These are phyloP conservation scores for Melanogaster broomeanus DNA, from an alignment of 768 basidiomycete genomes.

Conservation along the genomic window DNA sequence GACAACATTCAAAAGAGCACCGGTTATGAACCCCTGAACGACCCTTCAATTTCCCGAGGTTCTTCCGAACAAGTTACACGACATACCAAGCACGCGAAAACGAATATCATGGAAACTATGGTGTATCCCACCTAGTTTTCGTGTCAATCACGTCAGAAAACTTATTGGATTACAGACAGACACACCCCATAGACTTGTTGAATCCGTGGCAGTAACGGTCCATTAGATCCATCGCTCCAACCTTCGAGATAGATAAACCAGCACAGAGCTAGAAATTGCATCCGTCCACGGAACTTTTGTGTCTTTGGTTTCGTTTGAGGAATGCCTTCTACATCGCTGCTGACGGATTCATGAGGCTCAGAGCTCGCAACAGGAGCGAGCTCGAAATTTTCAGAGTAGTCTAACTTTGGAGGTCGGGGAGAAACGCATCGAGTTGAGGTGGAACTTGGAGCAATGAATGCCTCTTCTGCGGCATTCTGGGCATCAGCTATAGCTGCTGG, in stretches of 20 bases:
- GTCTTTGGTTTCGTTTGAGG: slow-evolving; percentile 3
- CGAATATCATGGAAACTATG: slow-evolving; percentile 57
- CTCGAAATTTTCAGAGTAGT: slow-evolving; percentile 2
- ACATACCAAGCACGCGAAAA: slow-evolving; percentile 46
- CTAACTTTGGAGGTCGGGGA: slow-evolving; percentile 1
- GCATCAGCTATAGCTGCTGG: background rate
- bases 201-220: slow-evolving; percentile 73
- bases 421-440: slow-evolving; percentile 2
- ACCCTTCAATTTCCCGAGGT: slow-evolving; percentile 17
- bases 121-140: slow-evolving; percentile 46
- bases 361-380: background rate
- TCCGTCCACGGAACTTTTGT: slow-evolving; percentile 16
- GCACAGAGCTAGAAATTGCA: slow-evolving; percentile 59
- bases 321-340: background rate
- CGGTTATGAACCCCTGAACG: slow-evolving; percentile 43
- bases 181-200: slow-evolving; percentile 55
- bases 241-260: slow-evolving; percentile 62
- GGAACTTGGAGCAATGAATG: slow-evolving; percentile 1
- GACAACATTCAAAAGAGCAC: slow-evolving; percentile 48
- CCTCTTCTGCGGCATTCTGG: background rate
- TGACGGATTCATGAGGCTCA: background rate
- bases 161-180: background rate
- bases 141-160: background rate
- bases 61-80: background rate
- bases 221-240: slow-evolving; percentile 78